phyloP scores from a whole-genome alignment of 768 basidiomycete genomes.

The Mycena rebaudengoi region DNA sequence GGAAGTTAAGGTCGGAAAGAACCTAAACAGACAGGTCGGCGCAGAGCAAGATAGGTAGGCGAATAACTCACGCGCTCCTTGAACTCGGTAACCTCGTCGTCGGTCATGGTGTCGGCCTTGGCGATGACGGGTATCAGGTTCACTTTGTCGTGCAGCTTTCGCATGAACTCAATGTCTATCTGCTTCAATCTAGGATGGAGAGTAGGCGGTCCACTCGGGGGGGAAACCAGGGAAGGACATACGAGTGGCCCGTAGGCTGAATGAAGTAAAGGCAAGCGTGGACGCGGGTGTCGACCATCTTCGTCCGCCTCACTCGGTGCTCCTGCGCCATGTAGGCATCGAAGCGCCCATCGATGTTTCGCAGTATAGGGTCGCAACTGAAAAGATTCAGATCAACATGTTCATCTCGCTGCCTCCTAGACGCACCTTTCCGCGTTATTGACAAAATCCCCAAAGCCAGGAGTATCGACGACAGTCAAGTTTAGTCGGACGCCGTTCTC shows the following conservation, averaged over 20 bases:
- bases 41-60: background rate
- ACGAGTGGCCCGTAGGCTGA: conserved; percentile 98
- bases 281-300: conserved; percentile 94
- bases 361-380: conserved; percentile 99
- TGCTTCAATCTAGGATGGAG: conserved; percentile 79
- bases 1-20: conserved; percentile 91
- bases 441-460: conserved; percentile 98
- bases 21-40: conserved; percentile 59
- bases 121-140: conserved; percentile 99
- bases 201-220: background rate
- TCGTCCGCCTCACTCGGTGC: conserved; percentile 94
- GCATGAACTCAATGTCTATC: conserved; percentile 99
- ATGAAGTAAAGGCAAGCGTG: conserved; percentile 99
- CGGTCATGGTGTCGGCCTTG: conserved; percentile 97
- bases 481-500: conserved; percentile 97
- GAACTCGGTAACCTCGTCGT: conserved; percentile 92
- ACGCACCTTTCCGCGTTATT: conserved; percentile 95
- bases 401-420: conserved; percentile 26
- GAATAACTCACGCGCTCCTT: conserved; percentile 78
- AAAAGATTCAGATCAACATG: conserved; percentile 22
- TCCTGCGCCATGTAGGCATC: conserved; percentile 98
- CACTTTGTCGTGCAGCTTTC: conserved; percentile 93
- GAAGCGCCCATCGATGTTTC: conserved; percentile 97
- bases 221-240: conserved; percentile 43
- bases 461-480: conserved; percentile 98